A percentile compares a stretch with the other conserved stretches of the same genome.
phyloP scores from a whole-genome alignment of 768 basidiomycete species.

The Coprinopsis strossmayeri region DNA sequence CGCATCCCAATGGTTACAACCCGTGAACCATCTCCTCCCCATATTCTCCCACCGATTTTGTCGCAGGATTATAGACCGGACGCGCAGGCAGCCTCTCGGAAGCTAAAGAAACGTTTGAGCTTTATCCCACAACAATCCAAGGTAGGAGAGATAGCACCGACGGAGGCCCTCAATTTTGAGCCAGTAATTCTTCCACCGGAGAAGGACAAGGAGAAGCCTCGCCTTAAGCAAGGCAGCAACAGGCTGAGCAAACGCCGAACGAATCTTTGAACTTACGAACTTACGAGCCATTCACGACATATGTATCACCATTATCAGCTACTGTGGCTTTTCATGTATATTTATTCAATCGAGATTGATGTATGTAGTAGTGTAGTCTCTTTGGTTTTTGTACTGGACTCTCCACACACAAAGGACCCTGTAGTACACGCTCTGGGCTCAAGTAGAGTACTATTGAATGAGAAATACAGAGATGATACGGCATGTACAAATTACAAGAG shows the following conservation, averaged over 20 bases:
- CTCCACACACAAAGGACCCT: neutral
- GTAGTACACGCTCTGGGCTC: neutral
- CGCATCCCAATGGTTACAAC: neutral
- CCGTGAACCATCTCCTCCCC: slow-evolving; percentile 10
- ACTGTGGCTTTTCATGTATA: too few relatives aligned
- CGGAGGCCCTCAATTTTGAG: slow-evolving; percentile 13
- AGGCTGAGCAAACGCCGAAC: slow-evolving; percentile 39
- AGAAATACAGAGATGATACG: slow-evolving; percentile 1
- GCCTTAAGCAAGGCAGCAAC: slow-evolving; percentile 24
- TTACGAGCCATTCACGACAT: neutral
- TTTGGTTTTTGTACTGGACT: neutral
- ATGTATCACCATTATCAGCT: too few relatives aligned
- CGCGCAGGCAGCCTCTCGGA: slow-evolving; percentile 17
- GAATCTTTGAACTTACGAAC: slow-evolving; percentile 20
- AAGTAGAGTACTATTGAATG: slow-evolving; percentile 10
- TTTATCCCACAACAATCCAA: neutral
- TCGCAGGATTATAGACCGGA: slow-evolving; percentile 8
- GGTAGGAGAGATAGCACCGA: neutral
- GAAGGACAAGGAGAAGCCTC: neutral
- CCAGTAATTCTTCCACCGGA: slow-evolving; percentile 14
- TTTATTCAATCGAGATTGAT: too few relatives aligned
- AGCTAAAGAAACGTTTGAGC: slow-evolving; percentile 22
- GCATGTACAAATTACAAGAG: too few relatives aligned
- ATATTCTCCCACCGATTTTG: slow-evolving; percentile 7
- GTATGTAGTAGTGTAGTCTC: too few relatives aligned